phyloP scores from a whole-genome alignment of 2,329 filamentous ascomycete species.

The Ceratocystis harringtonii region DNA sequence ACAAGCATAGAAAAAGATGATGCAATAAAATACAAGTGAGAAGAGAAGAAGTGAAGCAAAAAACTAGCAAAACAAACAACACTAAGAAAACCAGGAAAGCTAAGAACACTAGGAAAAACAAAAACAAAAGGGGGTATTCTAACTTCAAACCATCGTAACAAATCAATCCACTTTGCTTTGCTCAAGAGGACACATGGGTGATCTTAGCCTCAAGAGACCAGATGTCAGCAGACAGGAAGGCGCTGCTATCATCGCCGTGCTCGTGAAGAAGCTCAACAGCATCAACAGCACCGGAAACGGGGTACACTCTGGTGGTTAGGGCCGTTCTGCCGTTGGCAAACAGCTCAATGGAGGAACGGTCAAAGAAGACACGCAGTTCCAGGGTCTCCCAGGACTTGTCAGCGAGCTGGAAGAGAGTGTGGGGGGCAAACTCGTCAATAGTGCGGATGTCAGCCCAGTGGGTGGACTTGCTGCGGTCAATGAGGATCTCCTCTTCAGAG shows the following conservation, averaged over 20 bases:
- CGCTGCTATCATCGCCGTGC: not conserved
- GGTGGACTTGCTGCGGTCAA: constrained; percentile 18
- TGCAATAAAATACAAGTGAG: no score
- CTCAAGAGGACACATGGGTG: constrained; percentile 2
- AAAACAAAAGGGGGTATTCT: not conserved
- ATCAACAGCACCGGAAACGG: constrained; percentile 15
- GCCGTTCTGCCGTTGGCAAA: constrained; percentile 20
- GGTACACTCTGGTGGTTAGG: constrained; percentile 20
- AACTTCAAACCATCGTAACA: not conserved
- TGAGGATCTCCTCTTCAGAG: constrained; percentile 14
- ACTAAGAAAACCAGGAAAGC: not conserved
- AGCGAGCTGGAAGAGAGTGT: constrained; percentile 15
- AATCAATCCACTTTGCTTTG: not conserved
- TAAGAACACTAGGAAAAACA: no score
- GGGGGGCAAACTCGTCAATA: constrained; percentile 13
- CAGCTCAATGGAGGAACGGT: constrained; percentile 20
- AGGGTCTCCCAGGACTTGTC: constrained; percentile 19
- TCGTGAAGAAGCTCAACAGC: constrained; percentile 18
- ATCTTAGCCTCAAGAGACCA: constrained; percentile 11
- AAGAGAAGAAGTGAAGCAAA: no score
- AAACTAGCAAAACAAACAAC: not conserved
- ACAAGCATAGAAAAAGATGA: no score
- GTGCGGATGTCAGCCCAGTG: constrained; percentile 12
- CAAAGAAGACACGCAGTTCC: constrained; percentile 18
- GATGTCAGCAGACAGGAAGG: constrained; percentile 12